A percentile compares a stretch with the other conserved stretches of the same genome.
Conservation (phyloP, 768 basidiomycete species). For the Mycena albidolilacea region DNA sequence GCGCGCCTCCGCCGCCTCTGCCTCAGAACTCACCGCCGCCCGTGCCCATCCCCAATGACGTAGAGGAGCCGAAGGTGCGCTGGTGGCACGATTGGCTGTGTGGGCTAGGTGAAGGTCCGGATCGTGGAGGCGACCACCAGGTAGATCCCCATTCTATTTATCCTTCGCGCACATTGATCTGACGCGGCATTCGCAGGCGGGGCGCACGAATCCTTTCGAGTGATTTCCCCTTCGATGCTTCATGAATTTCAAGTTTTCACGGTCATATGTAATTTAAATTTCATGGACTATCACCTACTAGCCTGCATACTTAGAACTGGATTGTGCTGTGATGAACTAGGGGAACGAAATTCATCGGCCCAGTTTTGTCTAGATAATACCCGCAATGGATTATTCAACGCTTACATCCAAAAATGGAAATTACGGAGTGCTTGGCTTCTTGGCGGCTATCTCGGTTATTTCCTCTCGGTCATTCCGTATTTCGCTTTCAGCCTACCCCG, state of each 20-base stretch:
- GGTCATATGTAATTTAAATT: slow-evolving; percentile 18
- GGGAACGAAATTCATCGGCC: background rate
- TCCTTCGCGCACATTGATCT: slow-evolving; percentile 1
- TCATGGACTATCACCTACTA: slow-evolving; percentile 11
- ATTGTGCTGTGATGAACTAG: background rate
- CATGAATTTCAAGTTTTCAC: background rate
- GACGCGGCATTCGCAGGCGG: slow-evolving; percentile 63
- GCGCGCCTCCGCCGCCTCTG: slow-evolving; percentile 67
- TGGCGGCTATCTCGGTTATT: background rate
- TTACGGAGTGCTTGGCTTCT: background rate
- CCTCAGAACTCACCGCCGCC: slow-evolving; percentile 49
- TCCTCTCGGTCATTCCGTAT: too few relatives aligned
- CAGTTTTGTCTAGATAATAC: slow-evolving; percentile 3
- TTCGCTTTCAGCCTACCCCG: too few relatives aligned
- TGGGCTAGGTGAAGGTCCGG: slow-evolving; percentile 82
- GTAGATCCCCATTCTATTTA: slow-evolving; percentile 52
- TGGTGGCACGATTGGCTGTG: slow-evolving; percentile 95
- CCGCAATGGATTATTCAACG: slow-evolving; percentile 14
- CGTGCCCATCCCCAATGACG: slow-evolving; percentile 49
- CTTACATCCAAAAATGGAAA: background rate
- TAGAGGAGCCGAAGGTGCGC: slow-evolving; percentile 55
- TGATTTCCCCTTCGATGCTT: slow-evolving; percentile 42
- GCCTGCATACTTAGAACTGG: slow-evolving; percentile 19
- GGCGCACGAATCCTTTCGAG: slow-evolving; percentile 79
- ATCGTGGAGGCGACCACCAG: slow-evolving; percentile 81